Evolutionary conservation across 2,329 filamentous ascomycete species (phyloP).

Genomic region (Colletotrichum sp.): DNA sequence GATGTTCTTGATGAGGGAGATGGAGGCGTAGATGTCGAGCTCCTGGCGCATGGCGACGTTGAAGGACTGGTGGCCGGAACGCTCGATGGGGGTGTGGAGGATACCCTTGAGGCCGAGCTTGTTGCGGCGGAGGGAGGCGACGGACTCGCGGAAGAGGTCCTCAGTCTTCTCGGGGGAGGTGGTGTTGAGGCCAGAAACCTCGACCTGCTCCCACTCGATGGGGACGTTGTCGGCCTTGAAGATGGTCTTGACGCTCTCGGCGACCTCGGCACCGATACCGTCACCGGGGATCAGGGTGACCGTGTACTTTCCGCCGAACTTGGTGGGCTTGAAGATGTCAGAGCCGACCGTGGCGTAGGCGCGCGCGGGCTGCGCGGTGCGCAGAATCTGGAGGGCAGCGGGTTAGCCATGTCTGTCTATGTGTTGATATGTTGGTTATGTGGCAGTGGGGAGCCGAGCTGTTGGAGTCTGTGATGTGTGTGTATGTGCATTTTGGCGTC

Average conservation of each 20-base stretch:
- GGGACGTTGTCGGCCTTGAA: slow-evolving; percentile 99
- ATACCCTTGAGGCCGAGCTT: slow-evolving; percentile 99
- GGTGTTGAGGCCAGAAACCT: slow-evolving; percentile 88
- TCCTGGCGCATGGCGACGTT: slow-evolving; percentile 99
- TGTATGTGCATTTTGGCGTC: slow-evolving; percentile 1
- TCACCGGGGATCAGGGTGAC: slow-evolving; percentile 98
- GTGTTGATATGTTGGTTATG: slow-evolving; percentile 21
- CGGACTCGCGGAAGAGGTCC: slow-evolving; percentile 93
- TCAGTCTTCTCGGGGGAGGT: slow-evolving; percentile 84
- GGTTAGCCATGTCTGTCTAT: slow-evolving; percentile 24
- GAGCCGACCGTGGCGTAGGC: slow-evolving; percentile 83
- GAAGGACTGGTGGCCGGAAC: slow-evolving; percentile 98
- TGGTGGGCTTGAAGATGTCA: slow-evolving; percentile 98
- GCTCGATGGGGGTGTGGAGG: slow-evolving; percentile 94
- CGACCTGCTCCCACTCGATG: slow-evolving; percentile 98
- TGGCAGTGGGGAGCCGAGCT: neutral
- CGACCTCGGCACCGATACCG: slow-evolving; percentile 97
- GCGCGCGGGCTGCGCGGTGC: slow-evolving; percentile 52
- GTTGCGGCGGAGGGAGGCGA: slow-evolving; percentile 95
- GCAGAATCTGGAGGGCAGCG: slow-evolving; percentile 49
- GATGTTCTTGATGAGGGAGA: slow-evolving; percentile 99
- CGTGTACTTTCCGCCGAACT: slow-evolving; percentile 99
- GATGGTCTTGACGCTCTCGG: slow-evolving; percentile 97
- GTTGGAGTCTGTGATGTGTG: slow-evolving; percentile 58
- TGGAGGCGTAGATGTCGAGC: slow-evolving; percentile 98